Conservation (phyloP, 176 grass and related monocot species). For the Calamus simplicifolius region DNA sequence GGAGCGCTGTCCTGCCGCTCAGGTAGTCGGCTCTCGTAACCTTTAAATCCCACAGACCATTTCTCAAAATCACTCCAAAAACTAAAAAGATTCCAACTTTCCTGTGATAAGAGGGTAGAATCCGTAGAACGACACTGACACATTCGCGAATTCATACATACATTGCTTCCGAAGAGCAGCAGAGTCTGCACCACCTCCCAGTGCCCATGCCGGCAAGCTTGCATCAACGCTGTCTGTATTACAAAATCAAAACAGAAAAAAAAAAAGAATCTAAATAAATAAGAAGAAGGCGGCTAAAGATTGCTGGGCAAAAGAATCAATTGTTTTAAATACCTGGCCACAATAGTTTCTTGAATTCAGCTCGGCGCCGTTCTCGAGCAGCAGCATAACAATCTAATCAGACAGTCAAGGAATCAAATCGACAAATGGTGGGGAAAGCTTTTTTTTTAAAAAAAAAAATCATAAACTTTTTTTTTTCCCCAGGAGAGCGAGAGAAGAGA, state of each 20-base stretch:
- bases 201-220: constrained; percentile 81
- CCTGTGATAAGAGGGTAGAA: no score
- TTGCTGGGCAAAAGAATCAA: no score
- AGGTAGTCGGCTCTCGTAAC: constrained; percentile 87
- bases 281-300: no score
- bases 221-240: constrained; percentile 89
- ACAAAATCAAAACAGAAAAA: constrained; percentile 11
- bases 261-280: neutral
- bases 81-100: neutral
- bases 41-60: constrained; percentile 24
- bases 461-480: neutral
- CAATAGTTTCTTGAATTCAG: constrained; percentile 96
- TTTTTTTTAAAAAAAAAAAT: neutral
- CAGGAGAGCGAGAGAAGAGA: neutral
- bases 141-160: constrained; percentile 21
- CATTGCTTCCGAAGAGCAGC: constrained; percentile 79
- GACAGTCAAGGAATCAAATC: constrained; percentile 12
- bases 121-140: no score
- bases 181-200: constrained; percentile 97
- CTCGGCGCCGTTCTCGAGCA: constrained; percentile 92
- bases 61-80: neutral
- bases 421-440: neutral
- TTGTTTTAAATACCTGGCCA: constrained; percentile 51
- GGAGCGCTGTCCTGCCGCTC: constrained; percentile 77
- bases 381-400: constrained; percentile 68